A percentile compares a stretch with the other conserved stretches of the same genome.
phyloP scores from a whole-genome alignment of 1,284 basidiomycete species.

The Sporisorium graminicola region DNA sequence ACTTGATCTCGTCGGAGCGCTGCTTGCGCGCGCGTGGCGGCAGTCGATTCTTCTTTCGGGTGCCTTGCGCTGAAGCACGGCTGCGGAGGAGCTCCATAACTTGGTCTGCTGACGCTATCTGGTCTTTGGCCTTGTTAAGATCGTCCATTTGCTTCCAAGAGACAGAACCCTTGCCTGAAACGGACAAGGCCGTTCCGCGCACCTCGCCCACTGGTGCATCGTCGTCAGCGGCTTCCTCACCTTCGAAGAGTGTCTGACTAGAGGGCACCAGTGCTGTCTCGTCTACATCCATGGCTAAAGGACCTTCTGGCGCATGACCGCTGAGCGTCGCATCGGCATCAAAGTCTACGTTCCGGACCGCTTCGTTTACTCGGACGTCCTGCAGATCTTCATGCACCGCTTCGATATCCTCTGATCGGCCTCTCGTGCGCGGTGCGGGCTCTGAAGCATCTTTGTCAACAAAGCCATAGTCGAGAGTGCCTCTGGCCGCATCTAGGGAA shows the following conservation, averaged over 20 bases:
- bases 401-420: slow-evolving; percentile 25
- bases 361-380: background rate
- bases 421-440: background rate
- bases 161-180: background rate
- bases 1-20: slow-evolving; percentile 20
- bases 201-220: slow-evolving; percentile 13
- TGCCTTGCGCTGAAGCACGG: slow-evolving; percentile 29
- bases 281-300: background rate
- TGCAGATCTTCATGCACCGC: background rate
- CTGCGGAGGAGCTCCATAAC: slow-evolving; percentile 40
- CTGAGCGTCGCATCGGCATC: slow-evolving; percentile 40
- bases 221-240: slow-evolving; percentile 9
- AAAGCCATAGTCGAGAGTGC: background rate
- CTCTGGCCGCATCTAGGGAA: slow-evolving; percentile 33
- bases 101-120: slow-evolving; percentile 36
- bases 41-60: slow-evolving; percentile 28
- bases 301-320: slow-evolving; percentile 5
- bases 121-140: slow-evolving; percentile 10
- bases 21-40: slow-evolving; percentile 43
- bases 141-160: background rate
- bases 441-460: background rate
- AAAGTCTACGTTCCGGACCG: slow-evolving; percentile 5
- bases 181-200: background rate
- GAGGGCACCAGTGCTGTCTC: slow-evolving; percentile 26
- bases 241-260: slow-evolving; percentile 44